Conservation (phyloP, 805 yeast genomes). For the Candida argentea region DNA sequence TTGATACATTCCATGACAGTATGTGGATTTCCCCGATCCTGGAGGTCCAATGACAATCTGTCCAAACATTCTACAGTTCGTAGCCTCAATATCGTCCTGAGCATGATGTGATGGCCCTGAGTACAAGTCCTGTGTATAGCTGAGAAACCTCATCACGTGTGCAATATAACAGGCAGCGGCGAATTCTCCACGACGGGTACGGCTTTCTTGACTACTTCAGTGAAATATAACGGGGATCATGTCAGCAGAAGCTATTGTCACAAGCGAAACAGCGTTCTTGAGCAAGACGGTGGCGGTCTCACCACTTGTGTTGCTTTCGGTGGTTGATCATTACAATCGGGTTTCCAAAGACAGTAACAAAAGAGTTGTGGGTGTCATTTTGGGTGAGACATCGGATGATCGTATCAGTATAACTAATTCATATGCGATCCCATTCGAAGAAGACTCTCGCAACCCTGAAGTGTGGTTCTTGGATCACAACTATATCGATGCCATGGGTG, state of each 20-base stretch:
- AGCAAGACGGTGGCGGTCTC: constrained; percentile 76
- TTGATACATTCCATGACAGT: constrained; percentile 86
- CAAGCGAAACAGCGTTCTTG: constrained; percentile 29
- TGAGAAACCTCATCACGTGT: too few species aligned
- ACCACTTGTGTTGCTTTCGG: constrained; percentile 87
- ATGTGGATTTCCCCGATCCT: constrained; percentile 94
- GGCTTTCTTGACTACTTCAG: too few species aligned
- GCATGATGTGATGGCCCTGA: too few species aligned
- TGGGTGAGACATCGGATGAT: constrained; percentile 63
- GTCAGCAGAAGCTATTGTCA: constrained; percentile 9
- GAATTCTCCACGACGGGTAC: background rate
- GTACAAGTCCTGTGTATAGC: too few species aligned
- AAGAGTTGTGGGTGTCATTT: constrained; percentile 87
- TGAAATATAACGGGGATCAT: too few species aligned
- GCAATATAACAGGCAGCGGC: too few species aligned
- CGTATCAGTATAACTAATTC: constrained; percentile 75
- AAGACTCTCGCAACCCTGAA: constrained; percentile 80
- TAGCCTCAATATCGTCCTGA: too few species aligned
- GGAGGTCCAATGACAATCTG: constrained; percentile 97
- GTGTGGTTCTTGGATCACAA: constrained; percentile 98
- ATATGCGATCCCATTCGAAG: constrained; percentile 97
- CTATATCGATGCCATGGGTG: constrained; percentile 91
- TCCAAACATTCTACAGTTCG: constrained; percentile 61
- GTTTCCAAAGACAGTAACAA: constrained; percentile 61
- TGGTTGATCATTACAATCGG: constrained; percentile 91